Conservation (phyloP, 495 filamentous ascomycete species). For the Neohortaea acidophila region DNA sequence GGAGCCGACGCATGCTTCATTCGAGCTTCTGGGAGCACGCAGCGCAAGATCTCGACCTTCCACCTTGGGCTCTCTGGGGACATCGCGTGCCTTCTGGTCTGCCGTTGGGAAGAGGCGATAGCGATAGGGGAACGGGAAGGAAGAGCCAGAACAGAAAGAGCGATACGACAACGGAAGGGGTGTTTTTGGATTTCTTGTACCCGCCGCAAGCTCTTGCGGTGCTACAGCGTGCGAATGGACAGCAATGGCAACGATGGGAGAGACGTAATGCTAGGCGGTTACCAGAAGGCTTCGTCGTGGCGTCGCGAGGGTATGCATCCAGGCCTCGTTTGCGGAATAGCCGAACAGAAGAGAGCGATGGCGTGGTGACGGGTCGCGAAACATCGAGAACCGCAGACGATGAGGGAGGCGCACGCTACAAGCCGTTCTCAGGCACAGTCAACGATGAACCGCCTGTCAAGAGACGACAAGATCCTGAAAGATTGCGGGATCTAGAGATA, state of each 20-base stretch:
- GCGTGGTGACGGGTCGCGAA: no score
- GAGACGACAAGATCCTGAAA: no score
- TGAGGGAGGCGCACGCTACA: no score
- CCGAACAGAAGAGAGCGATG: no score
- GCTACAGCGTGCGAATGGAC: slow-evolving; percentile 26
- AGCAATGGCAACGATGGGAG: slow-evolving; percentile 16
- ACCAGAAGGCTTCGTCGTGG: slow-evolving; percentile 12
- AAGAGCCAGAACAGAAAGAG: neutral
- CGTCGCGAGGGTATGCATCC: slow-evolving; percentile 12
- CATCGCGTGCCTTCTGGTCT: slow-evolving; percentile 13
- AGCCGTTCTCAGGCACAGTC: no score
- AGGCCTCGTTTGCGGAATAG: no score
- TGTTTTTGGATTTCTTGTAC: slow-evolving; percentile 50
- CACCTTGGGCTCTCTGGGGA: slow-evolving; percentile 24
- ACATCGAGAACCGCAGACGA: no score
- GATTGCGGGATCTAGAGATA: no score
- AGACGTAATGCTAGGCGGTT: slow-evolving; percentile 16
- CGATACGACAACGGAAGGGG: slow-evolving; percentile 10
- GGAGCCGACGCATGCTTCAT: slow-evolving; percentile 44
- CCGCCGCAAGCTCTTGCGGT: slow-evolving; percentile 38
- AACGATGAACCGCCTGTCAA: no score
- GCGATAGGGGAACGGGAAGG: neutral
- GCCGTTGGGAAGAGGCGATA: slow-evolving; percentile 20
- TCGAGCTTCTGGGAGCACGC: slow-evolving; percentile 54
- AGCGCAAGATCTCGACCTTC: slow-evolving; percentile 40